Evolutionary conservation across 805 yeast species (phyloP).

Genomic region (Starmerella floricola): DNA sequence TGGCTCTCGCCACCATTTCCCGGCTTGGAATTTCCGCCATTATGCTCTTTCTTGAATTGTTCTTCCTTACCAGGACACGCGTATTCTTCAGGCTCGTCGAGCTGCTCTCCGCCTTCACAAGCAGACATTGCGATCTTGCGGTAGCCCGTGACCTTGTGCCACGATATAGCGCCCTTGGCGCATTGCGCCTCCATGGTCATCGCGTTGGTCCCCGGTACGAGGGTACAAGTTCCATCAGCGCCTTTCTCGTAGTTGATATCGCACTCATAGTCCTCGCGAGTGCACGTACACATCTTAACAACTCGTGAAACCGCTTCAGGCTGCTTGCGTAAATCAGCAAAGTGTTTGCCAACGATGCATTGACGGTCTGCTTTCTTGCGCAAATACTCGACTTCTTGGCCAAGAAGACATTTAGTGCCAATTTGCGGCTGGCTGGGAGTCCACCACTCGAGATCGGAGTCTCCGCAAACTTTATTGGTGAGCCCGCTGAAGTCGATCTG

Average conservation of each 20-base stretch:
- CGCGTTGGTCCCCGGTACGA: conserved; percentile 63
- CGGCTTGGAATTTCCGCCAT: too few relatives aligned
- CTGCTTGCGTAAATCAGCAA: conserved; percentile 33
- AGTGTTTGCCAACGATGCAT: conserved; percentile 40
- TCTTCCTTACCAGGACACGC: conserved; percentile 83
- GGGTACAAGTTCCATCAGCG: conserved; percentile 60
- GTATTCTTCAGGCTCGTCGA: conserved; percentile 51
- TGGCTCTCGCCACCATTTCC: too few relatives aligned
- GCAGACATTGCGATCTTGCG: conserved; percentile 75
- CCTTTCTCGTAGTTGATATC: conserved; percentile 70
- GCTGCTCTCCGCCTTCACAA: conserved; percentile 65
- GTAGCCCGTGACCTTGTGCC: conserved; percentile 80
- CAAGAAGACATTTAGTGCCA: conserved; percentile 44
- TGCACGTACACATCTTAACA: conserved; percentile 63
- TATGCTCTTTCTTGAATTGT: conserved; percentile 37
- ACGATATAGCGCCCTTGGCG: conserved; percentile 39
- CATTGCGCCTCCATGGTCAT: conserved; percentile 26
- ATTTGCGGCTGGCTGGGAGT: conserved; percentile 46
- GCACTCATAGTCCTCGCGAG: conserved; percentile 84
- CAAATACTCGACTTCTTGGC: conserved; percentile 51
- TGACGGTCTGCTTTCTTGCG: conserved; percentile 47
- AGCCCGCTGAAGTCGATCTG: conserved; percentile 48
- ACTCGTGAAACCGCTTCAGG: conserved; percentile 42
- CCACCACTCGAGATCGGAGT: conserved; percentile 56
- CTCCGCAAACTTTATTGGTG: conserved; percentile 44